Conservation (phyloP, 2,329 filamentous ascomycete genomes). For the Plenodomus biglobosus region DNA sequence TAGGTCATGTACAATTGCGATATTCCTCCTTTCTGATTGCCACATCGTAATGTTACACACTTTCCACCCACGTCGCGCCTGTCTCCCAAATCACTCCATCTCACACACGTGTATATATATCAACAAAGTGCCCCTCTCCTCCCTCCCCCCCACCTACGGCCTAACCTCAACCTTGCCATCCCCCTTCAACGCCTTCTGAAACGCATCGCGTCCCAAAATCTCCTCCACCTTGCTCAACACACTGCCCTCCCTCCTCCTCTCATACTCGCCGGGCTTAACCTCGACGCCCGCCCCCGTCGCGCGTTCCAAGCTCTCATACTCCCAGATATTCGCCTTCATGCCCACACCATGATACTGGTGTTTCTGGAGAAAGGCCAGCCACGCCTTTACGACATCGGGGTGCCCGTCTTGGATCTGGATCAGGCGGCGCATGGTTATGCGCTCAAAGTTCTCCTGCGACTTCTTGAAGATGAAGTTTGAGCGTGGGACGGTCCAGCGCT, state of each 20-base stretch:
- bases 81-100: neutral
- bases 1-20: no score
- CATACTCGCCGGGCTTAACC: constrained; percentile 28
- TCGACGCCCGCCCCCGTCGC: constrained; percentile 34
- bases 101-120: neutral
- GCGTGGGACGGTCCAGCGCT: constrained; percentile 92
- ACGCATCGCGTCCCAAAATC: constrained; percentile 34
- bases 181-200: constrained; percentile 37
- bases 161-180: constrained; percentile 29
- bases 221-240: constrained; percentile 42
- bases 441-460: constrained; percentile 95
- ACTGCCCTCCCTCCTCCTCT: constrained; percentile 33
- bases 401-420: constrained; percentile 94
- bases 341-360: constrained; percentile 94
- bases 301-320: constrained; percentile 68
- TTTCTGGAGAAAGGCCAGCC: constrained; percentile 89
- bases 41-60: no score
- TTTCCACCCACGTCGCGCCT: no score
- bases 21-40: no score
- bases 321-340: constrained; percentile 98
- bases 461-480: constrained; percentile 96
- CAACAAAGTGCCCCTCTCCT: neutral
- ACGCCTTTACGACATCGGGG: constrained; percentile 83
- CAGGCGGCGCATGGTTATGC: constrained; percentile 79
- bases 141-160: constrained; percentile 9